A percentile compares a stretch with the other conserved stretches of the same genome.
phyloP scores from a whole-genome alignment of 2,329 filamentous ascomycete genomes.

The Coleophoma eucalyptorum region DNA sequence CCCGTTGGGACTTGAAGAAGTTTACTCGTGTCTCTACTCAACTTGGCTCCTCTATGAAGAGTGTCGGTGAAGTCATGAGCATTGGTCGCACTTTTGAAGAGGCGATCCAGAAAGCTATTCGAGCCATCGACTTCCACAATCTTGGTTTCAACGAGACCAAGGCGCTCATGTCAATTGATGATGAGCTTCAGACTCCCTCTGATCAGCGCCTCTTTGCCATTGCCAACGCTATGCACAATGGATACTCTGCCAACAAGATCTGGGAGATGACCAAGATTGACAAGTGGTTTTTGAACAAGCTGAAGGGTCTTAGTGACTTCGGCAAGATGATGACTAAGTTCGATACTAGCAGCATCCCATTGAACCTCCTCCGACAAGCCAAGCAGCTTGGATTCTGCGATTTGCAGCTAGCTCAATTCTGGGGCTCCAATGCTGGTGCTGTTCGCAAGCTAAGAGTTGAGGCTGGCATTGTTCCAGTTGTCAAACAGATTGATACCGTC shows the following conservation, averaged over 20 bases:
- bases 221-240: conserved; percentile 93
- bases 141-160: conserved; percentile 90
- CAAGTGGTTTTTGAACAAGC: conserved; percentile 93
- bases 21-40: conserved; percentile 95
- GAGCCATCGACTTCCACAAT: conserved; percentile 92
- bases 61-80: conserved; percentile 98
- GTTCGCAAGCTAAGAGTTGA: conserved; percentile 83
- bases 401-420: conserved; percentile 88
- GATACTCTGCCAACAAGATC: conserved; percentile 93
- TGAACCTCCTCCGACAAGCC: conserved; percentile 70
- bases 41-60: conserved; percentile 98
- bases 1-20: conserved; percentile 98
- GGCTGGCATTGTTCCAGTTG: conserved; percentile 78
- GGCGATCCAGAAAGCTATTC: conserved; percentile 96
- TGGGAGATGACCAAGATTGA: conserved; percentile 99
- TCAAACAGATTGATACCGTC: conserved; percentile 98
- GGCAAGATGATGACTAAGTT: conserved; percentile 72
- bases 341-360: conserved; percentile 59
- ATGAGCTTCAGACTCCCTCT: conserved; percentile 93
- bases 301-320: conserved; percentile 89
- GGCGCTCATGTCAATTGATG: conserved; percentile 91
- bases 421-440: conserved; percentile 90
- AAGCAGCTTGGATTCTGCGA: conserved; percentile 96
- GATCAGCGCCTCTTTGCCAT: conserved; percentile 97
- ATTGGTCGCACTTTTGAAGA: conserved; percentile 97